Conservation (phyloP, 495 filamentous ascomycete species). For the Chaetomium cochliodes region DNA sequence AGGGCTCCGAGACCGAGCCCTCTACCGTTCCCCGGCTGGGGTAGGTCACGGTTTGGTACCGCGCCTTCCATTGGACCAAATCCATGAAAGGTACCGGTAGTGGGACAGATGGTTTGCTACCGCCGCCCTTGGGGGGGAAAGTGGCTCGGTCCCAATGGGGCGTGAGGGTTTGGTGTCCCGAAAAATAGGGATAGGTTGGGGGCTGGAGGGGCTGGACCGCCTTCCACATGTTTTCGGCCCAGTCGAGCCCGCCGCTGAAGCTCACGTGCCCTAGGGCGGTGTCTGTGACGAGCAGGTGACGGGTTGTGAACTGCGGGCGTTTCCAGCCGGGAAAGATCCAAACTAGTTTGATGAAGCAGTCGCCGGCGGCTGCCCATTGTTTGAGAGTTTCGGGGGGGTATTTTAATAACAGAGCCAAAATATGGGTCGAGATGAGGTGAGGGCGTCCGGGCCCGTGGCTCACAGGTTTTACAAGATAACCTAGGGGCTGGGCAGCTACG, state of each 20-base stretch:
- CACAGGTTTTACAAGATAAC: not conserved
- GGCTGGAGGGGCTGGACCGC: not conserved
- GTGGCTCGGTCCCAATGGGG: no score
- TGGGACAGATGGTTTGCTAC: no score
- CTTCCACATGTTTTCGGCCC: conserved; percentile 2
- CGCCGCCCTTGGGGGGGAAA: no score
- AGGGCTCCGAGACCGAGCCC: not conserved
- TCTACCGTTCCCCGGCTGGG: no score
- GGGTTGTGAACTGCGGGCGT: conserved; percentile 16
- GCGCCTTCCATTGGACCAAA: no score
- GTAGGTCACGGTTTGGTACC: no score
- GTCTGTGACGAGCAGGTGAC: not conserved
- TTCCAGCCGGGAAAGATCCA: conserved; percentile 14
- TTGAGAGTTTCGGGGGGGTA: not conserved
- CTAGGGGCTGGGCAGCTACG: not conserved
- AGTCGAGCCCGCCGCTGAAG: conserved; percentile 14
- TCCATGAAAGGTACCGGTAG: no score
- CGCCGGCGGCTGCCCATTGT: not conserved
- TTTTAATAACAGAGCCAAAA: not conserved
- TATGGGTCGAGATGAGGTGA: conserved; percentile 6
- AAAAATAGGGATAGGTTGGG: not conserved
- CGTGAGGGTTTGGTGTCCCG: not conserved
- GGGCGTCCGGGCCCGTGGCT: conserved; percentile 1
- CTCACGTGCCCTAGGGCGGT: not conserved
- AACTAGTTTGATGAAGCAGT: conserved; percentile 10